Evolutionary conservation across 2,329 filamentous ascomycete species (phyloP).

Genomic region (Colletotrichum lupini): DNA sequence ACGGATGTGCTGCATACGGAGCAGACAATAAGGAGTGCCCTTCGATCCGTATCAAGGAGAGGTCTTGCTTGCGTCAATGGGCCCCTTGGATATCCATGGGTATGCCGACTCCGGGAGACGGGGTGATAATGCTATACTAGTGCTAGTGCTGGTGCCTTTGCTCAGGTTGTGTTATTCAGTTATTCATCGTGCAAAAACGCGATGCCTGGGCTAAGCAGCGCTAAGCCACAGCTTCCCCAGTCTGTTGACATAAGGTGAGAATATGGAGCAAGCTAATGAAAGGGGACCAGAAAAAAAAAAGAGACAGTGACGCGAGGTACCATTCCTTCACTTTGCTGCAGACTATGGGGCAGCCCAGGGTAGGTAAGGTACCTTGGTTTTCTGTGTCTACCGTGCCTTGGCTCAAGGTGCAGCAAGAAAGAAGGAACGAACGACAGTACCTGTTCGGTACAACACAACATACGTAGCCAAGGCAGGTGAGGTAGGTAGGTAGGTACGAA

Average conservation of each 20-base stretch:
- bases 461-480: background rate
- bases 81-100: background rate
- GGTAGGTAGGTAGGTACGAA: background rate
- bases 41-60: background rate
- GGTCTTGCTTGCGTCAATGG: slow-evolving; percentile 10
- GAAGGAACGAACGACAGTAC: background rate
- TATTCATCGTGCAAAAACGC: slow-evolving; percentile 28
- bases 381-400: background rate
- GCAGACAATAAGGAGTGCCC: background rate
- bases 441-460: background rate
- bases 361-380: background rate
- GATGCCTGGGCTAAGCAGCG: slow-evolving; percentile 32
- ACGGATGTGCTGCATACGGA: background rate
- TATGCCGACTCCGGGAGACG: background rate
- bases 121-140: background rate
- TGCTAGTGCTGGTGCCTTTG: background rate
- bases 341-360: background rate
- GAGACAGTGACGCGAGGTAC: slow-evolving; percentile 1
- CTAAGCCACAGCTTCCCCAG: slow-evolving; percentile 35
- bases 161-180: slow-evolving; percentile 15
- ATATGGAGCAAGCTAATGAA: slow-evolving; percentile 11
- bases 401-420: background rate
- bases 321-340: background rate
- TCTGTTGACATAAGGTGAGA: slow-evolving; percentile 28
- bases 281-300: background rate